Evolutionary conservation across 768 basidiomycete genomes (phyloP).

Genomic region (Mycena vulgaris): DNA sequence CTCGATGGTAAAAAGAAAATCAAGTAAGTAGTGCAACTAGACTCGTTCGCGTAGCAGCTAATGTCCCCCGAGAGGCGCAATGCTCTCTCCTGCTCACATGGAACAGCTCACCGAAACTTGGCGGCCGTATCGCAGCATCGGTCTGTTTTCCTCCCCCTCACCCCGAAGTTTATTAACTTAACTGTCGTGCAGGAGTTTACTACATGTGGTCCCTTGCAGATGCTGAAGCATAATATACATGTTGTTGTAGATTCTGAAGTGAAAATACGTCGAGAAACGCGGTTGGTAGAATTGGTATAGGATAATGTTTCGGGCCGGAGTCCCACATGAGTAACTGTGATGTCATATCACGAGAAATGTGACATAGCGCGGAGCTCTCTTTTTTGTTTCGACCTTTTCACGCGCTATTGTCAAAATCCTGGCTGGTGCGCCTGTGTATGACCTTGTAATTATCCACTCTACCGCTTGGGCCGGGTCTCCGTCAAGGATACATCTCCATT

Average conservation of each 20-base stretch:
- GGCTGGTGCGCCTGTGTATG: conserved; percentile 16
- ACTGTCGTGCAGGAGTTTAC: conserved; percentile 69
- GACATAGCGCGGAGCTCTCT: background rate
- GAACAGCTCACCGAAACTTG: conserved; percentile 80
- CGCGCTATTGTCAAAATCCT: conserved; percentile 4
- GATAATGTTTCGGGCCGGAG: too few species aligned
- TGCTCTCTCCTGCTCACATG: conserved; percentile 89
- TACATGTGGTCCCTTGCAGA: conserved; percentile 91
- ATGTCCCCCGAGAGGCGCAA: conserved; percentile 65
- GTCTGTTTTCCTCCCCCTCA: conserved; percentile 52
- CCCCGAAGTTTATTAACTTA: background rate
- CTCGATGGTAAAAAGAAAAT: conserved; percentile 79
- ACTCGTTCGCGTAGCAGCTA: background rate
- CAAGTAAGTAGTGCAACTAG: conserved; percentile 64
- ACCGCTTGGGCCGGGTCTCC: conserved; percentile 37
- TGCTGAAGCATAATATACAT: conserved; percentile 24
- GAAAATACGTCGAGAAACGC: too few species aligned
- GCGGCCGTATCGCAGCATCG: conserved; percentile 88
- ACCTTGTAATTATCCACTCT: conserved; percentile 6
- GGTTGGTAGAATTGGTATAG: too few species aligned
- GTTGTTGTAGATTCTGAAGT: too few species aligned
- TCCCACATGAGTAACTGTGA: background rate
- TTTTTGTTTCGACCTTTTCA: conserved; percentile 25
- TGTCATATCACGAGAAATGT: background rate
- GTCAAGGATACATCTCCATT: conserved; percentile 27